Base-by-base conservation (phyloP, 2,329 filamentous ascomycete species). In the Fusarium sp. region DNA sequence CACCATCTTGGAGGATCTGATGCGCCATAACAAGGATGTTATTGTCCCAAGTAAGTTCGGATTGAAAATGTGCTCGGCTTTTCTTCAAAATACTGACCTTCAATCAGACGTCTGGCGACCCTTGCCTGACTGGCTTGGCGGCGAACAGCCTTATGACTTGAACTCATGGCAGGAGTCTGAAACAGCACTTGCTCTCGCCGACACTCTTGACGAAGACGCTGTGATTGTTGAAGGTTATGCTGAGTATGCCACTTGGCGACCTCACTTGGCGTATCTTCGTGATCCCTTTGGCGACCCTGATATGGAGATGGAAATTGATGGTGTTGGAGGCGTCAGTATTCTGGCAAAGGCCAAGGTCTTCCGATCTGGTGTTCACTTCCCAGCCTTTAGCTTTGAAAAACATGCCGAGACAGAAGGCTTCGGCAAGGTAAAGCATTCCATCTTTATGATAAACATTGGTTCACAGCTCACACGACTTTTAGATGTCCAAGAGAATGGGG, bases 131-230 rank as follows among this genome's bases (percentile, higher is more conserved):
- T 99, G 96, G 96, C 91, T 99, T 26, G 96, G 96, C 45, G 97
- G 96, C 74, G 96, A 99, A 79, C 96, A 99, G 78, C 96, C 96
- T 2, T 99, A 99, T 79, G 96, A 99, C 81, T 80, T 99, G 74
- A 99, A 99, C 80, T 98, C 95, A 16, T 99, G 96, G 96, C 96
- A 99, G 80, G 96, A 99, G 80, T 99, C 96, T 0, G 97, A 99
- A 77, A 99, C 96, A 1, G 96, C 96, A 0, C 85, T 99, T 53
- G 93, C 93, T 10, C 86, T 99, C 37, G 96, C 96, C 12, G 95
- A 99, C 69, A 97, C 94, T 0, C 86, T 99, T 6, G 96, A 99
- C 71, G 96, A 99, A 78, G 96, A 99, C 78, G 96, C 96, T 6
- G 96, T 99, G 38, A 99, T 99, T 80, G 96, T 99, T 6, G 96